Conservation (phyloP, 768 basidiomycete genomes). For the Agaricus subrufescens region DNA sequence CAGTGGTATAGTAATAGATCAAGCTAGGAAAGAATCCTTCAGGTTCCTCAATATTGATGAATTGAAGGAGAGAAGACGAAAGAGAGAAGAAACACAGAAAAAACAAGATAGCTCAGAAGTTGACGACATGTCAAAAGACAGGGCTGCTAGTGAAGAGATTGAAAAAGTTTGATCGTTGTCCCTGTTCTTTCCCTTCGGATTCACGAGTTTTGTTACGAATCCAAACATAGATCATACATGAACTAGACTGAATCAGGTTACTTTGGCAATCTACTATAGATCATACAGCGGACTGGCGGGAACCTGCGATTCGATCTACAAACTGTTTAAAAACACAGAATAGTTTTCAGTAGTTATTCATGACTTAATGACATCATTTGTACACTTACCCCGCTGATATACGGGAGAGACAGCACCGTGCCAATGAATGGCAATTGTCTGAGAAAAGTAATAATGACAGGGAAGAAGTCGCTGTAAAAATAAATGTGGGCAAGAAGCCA, state of each 20-base stretch:
- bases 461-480: slow-evolving; percentile 88
- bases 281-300: slow-evolving; percentile 69
- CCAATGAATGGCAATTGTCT: slow-evolving; percentile 93
- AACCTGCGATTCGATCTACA: slow-evolving; percentile 77
- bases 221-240: neutral
- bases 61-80: slow-evolving; percentile 14
- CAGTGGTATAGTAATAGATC: slow-evolving; percentile 51
- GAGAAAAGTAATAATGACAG: slow-evolving; percentile 95
- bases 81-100: slow-evolving; percentile 10
- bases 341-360: neutral
- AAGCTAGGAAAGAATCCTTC: slow-evolving; percentile 45
- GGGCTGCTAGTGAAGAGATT: slow-evolving; percentile 9
- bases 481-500: neutral
- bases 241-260: slow-evolving; percentile 1
- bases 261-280: slow-evolving; percentile 14
- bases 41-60: slow-evolving; percentile 45
- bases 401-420: slow-evolving; percentile 79
- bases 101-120: neutral
- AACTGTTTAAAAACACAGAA: slow-evolving; percentile 35
- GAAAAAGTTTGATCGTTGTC: slow-evolving; percentile 12
- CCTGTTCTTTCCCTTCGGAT: neutral
- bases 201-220: neutral
- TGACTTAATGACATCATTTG: neutral
- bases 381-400: slow-evolving; percentile 73
- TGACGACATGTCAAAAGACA: slow-evolving; percentile 10